Evolutionary conservation across 2,329 filamentous ascomycete species (phyloP).

Genomic region (Pestalotiopsis sp.): DNA sequence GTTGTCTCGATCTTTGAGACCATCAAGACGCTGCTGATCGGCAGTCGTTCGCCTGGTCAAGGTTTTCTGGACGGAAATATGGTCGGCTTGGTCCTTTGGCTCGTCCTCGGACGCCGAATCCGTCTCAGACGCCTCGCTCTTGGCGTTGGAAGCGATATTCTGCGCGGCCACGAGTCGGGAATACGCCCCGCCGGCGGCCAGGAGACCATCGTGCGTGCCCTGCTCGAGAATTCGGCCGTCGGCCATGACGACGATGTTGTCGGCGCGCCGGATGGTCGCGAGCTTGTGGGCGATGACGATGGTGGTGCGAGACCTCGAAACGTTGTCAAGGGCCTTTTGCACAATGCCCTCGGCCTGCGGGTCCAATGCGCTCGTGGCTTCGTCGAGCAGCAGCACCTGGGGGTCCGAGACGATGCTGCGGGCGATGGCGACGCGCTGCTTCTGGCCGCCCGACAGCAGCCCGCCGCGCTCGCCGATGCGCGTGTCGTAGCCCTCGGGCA

Average conservation of each 20-base stretch:
- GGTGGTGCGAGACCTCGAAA: constrained; percentile 61
- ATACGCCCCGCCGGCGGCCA: constrained; percentile 20
- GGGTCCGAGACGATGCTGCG: constrained; percentile 66
- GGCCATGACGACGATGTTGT: constrained; percentile 61
- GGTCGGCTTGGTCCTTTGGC: constrained; percentile 25
- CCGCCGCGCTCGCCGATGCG: constrained; percentile 66
- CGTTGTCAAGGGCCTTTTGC: constrained; percentile 66
- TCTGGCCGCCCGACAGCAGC: constrained; percentile 68
- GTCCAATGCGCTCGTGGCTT: constrained; percentile 70
- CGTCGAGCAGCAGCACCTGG: constrained; percentile 67
- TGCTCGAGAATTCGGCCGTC: constrained; percentile 20
- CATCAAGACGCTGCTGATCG: constrained; percentile 29
- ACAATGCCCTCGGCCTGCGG: constrained; percentile 52
- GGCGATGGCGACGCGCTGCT: constrained; percentile 68
- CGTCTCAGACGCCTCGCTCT: not conserved
- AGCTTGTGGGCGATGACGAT: constrained; percentile 75
- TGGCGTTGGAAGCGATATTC: not conserved
- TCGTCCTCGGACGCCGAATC: constrained; percentile 28
- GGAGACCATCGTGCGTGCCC: constrained; percentile 24
- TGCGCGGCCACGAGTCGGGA: constrained; percentile 20
- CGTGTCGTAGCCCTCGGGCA: constrained; percentile 68
- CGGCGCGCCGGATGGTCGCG: constrained; percentile 75
- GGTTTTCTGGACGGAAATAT: constrained; percentile 42
- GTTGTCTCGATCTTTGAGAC: constrained; percentile 2
- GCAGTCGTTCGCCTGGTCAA: constrained; percentile 53